These are phyloP conservation scores for Urostyla sp. DNA, from an alignment of 73 alveolate species.

Conservation along the genomic window DNA sequence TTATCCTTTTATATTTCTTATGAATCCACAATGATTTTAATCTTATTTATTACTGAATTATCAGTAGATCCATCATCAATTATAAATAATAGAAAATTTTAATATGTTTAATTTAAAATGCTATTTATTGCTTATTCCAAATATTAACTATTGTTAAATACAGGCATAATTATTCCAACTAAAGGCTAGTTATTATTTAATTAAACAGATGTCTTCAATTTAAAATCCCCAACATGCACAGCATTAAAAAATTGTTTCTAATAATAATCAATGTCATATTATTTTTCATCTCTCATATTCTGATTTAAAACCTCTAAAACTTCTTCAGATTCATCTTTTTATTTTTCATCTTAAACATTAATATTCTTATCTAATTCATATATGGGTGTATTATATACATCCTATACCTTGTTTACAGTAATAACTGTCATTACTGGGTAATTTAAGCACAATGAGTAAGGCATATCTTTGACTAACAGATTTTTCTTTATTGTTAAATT, in stretches of 20 bases:
- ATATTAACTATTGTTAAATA: constrained; percentile 67
- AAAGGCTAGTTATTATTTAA: background rate
- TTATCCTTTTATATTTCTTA: no score
- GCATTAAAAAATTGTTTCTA: constrained; percentile 10
- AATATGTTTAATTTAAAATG: constrained; percentile 65
- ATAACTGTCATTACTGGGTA: constrained; percentile 72
- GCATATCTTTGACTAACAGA: constrained; percentile 6
- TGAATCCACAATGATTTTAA: no score
- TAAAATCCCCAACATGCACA: constrained; percentile 70
- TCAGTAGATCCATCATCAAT: constrained; percentile 88
- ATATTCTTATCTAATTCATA: constrained; percentile 45
- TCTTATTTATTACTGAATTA: constrained; percentile 1
- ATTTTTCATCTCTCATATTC: background rate
- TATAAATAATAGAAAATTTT: constrained; percentile 70
- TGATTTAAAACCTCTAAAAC: constrained; percentile 8
- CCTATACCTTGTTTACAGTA: constrained; percentile 76
- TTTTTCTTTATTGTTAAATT: constrained; percentile 55
- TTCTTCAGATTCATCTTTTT: constrained; percentile 30
- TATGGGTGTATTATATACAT: constrained; percentile 72
- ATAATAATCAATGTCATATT: constrained; percentile 42
- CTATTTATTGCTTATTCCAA: constrained; percentile 72
- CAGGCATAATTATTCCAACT: constrained; percentile 81
- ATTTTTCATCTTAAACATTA: background rate
- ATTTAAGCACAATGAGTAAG: constrained; percentile 49
- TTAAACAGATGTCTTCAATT: background rate